These are phyloP conservation scores for Vitis riparia DNA, from an alignment of 164 flowering plant genomes.

Conservation along the genomic window DNA sequence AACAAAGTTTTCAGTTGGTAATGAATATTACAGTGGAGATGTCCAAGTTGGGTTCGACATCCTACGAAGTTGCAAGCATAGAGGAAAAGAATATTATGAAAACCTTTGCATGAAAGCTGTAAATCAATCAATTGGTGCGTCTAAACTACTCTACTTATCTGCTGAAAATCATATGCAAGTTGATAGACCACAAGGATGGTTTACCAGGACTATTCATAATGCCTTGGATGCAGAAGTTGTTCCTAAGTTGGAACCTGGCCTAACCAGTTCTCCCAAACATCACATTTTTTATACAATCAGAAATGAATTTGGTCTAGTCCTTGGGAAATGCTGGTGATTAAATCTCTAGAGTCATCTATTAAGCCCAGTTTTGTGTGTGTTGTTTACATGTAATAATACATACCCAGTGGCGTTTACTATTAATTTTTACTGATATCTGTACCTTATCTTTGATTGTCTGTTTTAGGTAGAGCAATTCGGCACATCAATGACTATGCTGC, in stretches of 20 bases:
- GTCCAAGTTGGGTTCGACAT: slow-evolving; percentile 64
- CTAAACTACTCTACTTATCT: slow-evolving; percentile 1
- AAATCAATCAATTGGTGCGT: slow-evolving; percentile 92
- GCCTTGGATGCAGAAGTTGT: too few relatives aligned
- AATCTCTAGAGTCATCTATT: too few relatives aligned
- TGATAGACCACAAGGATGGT: not conserved
- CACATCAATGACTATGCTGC: slow-evolving; percentile 94
- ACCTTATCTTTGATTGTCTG: not conserved
- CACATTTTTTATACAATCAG: too few relatives aligned
- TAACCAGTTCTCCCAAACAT: too few relatives aligned
- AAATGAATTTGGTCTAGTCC: too few relatives aligned
- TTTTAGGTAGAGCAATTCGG: slow-evolving; percentile 89
- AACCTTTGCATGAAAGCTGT: slow-evolving; percentile 99
- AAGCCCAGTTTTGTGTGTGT: too few relatives aligned
- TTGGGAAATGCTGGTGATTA: too few relatives aligned
- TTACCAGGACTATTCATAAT: not conserved
- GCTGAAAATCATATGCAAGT: not conserved
- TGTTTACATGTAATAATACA: not conserved
- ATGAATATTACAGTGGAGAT: slow-evolving; percentile 34
- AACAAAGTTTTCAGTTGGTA: slow-evolving; percentile 6
- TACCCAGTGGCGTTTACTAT: not conserved
- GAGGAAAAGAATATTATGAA: slow-evolving; percentile 94
- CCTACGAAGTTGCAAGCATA: slow-evolving; percentile 71
- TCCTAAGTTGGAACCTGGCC: too few relatives aligned
- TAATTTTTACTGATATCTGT: not conserved